These are phyloP conservation scores for Vicia sativa DNA, from an alignment of 306 rosid genomes.

Conservation along the genomic window DNA sequence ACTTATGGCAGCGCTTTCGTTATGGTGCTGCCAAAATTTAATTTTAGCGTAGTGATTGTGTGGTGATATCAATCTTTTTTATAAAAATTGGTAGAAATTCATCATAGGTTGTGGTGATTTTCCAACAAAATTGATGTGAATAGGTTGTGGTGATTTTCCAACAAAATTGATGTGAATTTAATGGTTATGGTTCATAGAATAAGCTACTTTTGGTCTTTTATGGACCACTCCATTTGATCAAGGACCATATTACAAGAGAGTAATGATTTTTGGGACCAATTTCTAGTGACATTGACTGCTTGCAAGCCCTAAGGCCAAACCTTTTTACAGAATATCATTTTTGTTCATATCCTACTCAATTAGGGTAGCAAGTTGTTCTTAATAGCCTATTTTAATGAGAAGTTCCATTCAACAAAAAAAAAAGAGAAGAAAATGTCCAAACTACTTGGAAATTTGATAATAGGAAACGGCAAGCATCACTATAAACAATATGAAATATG, in stretches of 20 bases:
- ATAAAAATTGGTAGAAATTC: too few species aligned
- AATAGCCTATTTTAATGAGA: neutral
- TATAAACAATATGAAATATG: too few species aligned
- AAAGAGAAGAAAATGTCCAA: too few species aligned
- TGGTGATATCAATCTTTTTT: too few species aligned
- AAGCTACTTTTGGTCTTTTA: slow-evolving; percentile 33
- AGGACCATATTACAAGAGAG: slow-evolving; percentile 3
- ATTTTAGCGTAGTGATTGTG: too few species aligned
- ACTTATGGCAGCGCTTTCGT: too few species aligned
- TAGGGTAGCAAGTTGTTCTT: neutral
- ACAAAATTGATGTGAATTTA: neutral
- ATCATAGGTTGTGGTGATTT: too few species aligned
- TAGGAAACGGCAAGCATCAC: neutral
- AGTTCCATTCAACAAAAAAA: neutral
- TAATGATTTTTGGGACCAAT: slow-evolving; percentile 36
- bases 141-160: too few species aligned
- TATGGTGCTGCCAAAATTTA: too few species aligned
- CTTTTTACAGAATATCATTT: neutral
- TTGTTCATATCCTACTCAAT: neutral
- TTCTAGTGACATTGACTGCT: slow-evolving; percentile 30
- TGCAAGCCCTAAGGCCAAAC: slow-evolving; percentile 18
- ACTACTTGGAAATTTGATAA: too few species aligned
- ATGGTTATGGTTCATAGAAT: slow-evolving; percentile 48
- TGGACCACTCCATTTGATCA: slow-evolving; percentile 53
- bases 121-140: too few species aligned